These are phyloP conservation scores for Hyphopichia burtonii DNA, from an alignment of 1,139 yeast species.

Conservation along the genomic window DNA sequence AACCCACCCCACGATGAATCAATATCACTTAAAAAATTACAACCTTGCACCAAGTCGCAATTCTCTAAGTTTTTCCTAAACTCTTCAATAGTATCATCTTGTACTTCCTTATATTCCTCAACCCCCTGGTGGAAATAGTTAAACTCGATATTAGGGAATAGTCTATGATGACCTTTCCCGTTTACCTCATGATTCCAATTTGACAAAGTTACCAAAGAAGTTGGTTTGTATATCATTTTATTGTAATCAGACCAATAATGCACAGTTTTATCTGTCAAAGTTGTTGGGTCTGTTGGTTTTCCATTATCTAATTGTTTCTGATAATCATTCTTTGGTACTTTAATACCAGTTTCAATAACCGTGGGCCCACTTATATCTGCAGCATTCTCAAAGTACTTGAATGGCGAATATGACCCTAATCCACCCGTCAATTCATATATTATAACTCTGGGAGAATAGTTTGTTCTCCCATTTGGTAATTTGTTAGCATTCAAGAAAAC, in stretches of 20 bases:
- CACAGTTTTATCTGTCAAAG: constrained; percentile 27
- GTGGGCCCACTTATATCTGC: constrained; percentile 7
- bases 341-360: constrained; percentile 13
- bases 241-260: constrained; percentile 82
- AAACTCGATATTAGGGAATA: constrained; percentile 30
- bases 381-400: constrained; percentile 42
- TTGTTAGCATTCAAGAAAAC: constrained; percentile 32
- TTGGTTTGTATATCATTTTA: constrained; percentile 65
- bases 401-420: constrained; percentile 56
- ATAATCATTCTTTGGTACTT: constrained; percentile 48
- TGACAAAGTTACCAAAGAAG: constrained; percentile 49
- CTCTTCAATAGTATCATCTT: constrained; percentile 54
- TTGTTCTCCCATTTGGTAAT: constrained; percentile 46
- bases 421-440: constrained; percentile 76
- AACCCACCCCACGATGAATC: constrained; percentile 89
- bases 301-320: constrained; percentile 63
- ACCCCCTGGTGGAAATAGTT: constrained; percentile 26
- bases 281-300: constrained; percentile 2
- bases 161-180: constrained; percentile 22
- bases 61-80: constrained; percentile 71
- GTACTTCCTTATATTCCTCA: constrained; percentile 28
- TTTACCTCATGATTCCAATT: constrained; percentile 48
- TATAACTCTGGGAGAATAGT: constrained; percentile 75
- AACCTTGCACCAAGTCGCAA: constrained; percentile 71
- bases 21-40: constrained; percentile 64